Percentiles rank a stretch among this genome's conserved stretches.
Conservation (phyloP, 176 grass and related monocot genomes). For the sorghum (Sorghum bicolor) region DNA sequence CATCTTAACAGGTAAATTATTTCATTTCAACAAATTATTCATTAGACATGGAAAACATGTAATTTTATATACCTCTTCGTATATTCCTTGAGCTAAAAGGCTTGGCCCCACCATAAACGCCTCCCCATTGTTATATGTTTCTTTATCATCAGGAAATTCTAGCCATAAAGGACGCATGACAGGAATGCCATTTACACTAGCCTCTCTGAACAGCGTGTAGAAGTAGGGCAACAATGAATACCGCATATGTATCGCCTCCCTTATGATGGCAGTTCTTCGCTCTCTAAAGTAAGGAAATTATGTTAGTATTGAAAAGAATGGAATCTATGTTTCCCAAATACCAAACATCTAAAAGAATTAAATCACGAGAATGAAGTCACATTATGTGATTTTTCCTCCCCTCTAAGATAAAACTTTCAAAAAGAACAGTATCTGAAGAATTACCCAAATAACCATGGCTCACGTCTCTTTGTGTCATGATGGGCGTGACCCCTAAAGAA, state of each 20-base stretch:
- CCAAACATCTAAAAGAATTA: neutral
- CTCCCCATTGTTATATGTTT: constrained; percentile 91
- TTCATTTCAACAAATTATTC: constrained; percentile 4
- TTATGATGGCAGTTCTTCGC: constrained; percentile 69
- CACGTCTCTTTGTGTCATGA: constrained; percentile 94
- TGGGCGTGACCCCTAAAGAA: constrained; percentile 94
- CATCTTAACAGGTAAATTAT: constrained; percentile 7
- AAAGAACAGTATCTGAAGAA: constrained; percentile 13
- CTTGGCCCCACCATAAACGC: constrained; percentile 86
- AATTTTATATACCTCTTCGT: constrained; percentile 61
- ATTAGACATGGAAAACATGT: constrained; percentile 12
- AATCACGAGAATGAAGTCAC: neutral
- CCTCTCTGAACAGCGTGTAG: constrained; percentile 90
- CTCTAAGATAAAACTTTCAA: constrained; percentile 15
- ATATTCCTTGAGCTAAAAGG: constrained; percentile 83
- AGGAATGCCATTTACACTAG: constrained; percentile 79
- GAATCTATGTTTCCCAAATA: neutral
- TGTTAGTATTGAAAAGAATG: constrained; percentile 22
- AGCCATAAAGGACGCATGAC: constrained; percentile 94
- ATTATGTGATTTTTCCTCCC: neutral
- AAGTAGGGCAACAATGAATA: constrained; percentile 91
- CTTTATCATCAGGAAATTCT: constrained; percentile 85
- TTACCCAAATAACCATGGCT: constrained; percentile 98
- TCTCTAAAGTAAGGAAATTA: constrained; percentile 54
- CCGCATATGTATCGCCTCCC: constrained; percentile 80